Conservation (phyloP, 495 filamentous ascomycete species). For the Jackrogersella minutella region DNA sequence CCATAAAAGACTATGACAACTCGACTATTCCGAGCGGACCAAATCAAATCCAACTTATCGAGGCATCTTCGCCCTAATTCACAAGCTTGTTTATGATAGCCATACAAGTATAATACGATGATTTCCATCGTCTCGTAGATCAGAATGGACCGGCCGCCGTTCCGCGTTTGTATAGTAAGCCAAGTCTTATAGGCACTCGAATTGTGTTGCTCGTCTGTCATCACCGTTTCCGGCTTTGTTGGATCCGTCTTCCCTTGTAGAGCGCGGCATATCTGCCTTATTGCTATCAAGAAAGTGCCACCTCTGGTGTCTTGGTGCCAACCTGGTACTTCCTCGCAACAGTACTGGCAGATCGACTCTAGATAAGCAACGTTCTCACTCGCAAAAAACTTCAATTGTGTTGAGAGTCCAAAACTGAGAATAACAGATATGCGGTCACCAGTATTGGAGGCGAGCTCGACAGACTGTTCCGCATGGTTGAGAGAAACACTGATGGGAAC, state of each 20-base stretch:
- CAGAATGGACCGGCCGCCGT: slow-evolving; percentile 63
- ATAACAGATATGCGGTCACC: slow-evolving; percentile 80
- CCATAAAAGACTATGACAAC: slow-evolving; percentile 71
- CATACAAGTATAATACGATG: slow-evolving; percentile 76
- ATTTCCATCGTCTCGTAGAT: slow-evolving; percentile 79
- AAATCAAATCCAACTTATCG: slow-evolving; percentile 66
- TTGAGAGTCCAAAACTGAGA: slow-evolving; percentile 74
- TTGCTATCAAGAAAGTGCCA: slow-evolving; percentile 73
- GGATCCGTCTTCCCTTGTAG: slow-evolving; percentile 84
- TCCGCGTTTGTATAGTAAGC: slow-evolving; percentile 51
- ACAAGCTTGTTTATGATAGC: slow-evolving; percentile 74
- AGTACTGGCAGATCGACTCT: slow-evolving; percentile 75
- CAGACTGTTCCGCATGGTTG: slow-evolving; percentile 68
- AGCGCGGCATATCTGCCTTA: slow-evolving; percentile 77
- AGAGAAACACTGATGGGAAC: slow-evolving; percentile 67
- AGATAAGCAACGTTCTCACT: slow-evolving; percentile 79
- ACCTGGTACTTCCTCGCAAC: slow-evolving; percentile 76
- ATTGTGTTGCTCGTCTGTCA: slow-evolving; percentile 77
- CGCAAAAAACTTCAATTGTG: slow-evolving; percentile 73
- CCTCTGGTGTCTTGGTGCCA: slow-evolving; percentile 83
- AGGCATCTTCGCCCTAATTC: slow-evolving; percentile 70
- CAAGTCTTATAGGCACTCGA: slow-evolving; percentile 69
- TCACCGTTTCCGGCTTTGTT: slow-evolving; percentile 61
- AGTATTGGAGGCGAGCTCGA: slow-evolving; percentile 74
- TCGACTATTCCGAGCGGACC: slow-evolving; percentile 75